Percentiles rank a stretch among this genome's conserved stretches.
phyloP scores from a whole-genome alignment of 352 stramenopile species.

The Phytopythium oedochilum region DNA sequence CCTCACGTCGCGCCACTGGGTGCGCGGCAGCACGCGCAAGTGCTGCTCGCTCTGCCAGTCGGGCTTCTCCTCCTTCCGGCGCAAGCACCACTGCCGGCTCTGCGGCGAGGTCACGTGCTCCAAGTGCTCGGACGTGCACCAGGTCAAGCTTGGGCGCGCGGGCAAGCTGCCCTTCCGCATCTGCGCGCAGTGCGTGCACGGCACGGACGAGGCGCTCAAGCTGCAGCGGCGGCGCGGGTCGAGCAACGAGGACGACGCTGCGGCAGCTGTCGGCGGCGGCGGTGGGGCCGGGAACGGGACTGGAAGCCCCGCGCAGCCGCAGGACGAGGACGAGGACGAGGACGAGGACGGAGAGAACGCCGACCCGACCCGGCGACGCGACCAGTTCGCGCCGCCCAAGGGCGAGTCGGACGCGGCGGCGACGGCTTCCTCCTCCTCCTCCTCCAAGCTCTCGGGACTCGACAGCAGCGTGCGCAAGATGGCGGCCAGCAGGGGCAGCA shows the following conservation, averaged over 20 bases:
- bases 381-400: background rate
- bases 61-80: slow-evolving; percentile 47
- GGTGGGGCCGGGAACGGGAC: background rate
- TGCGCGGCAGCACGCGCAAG: slow-evolving; percentile 42
- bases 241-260: slow-evolving; percentile 9
- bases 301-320: slow-evolving; percentile 16
- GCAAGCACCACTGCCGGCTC: slow-evolving; percentile 70
- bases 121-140: slow-evolving; percentile 63
- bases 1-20: slow-evolving; percentile 49
- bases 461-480: slow-evolving; percentile 1
- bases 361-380: background rate
- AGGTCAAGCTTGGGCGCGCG: slow-evolving; percentile 51
- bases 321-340: slow-evolving; percentile 23
- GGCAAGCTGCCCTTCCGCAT: slow-evolving; percentile 57
- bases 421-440: too few relatives aligned
- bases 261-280: slow-evolving; percentile 7
- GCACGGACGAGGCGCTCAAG: slow-evolving; percentile 21
- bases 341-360: slow-evolving; percentile 7
- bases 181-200: slow-evolving; percentile 43
- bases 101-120: slow-evolving; percentile 68
- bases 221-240: slow-evolving; percentile 2
- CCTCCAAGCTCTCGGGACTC: too few relatives aligned
- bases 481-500: slow-evolving; percentile 34
- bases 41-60: slow-evolving; percentile 54
- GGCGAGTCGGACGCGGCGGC: too few relatives aligned